A percentile compares a stretch with the other conserved stretches of the same genome.
These are phyloP conservation scores for Phytophthora vignae DNA, from an alignment of 352 stramenopile species.

Conservation along the genomic window DNA sequence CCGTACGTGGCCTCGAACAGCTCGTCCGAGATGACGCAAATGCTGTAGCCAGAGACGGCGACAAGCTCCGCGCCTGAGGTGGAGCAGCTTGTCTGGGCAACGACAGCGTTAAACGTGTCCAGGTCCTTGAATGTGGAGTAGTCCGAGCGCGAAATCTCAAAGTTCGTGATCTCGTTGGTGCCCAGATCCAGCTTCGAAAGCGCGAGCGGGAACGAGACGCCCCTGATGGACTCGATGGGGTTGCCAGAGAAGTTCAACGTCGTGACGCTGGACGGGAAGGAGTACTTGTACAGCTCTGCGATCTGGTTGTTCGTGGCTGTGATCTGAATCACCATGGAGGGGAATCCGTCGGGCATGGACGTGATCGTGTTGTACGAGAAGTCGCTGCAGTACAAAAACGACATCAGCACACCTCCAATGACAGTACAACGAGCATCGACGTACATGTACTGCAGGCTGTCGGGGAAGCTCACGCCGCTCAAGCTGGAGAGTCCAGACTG, in stretches of 20 bases:
- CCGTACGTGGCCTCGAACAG: conserved; percentile 65
- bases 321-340: conserved; percentile 43
- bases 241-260: conserved; percentile 71
- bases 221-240: conserved; percentile 59
- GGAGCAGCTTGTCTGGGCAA: conserved; percentile 52
- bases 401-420: not conserved
- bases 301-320: conserved; percentile 58
- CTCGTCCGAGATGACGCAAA: conserved; percentile 77
- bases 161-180: conserved; percentile 57
- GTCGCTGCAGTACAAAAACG: conserved; percentile 36
- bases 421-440: conserved; percentile 4
- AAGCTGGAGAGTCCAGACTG: conserved; percentile 52
- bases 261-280: conserved; percentile 56
- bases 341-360: conserved; percentile 39
- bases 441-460: conserved; percentile 62
- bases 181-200: conserved; percentile 63
- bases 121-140: conserved; percentile 63
- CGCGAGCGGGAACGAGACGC: conserved; percentile 62
- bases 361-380: conserved; percentile 58
- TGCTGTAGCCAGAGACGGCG: conserved; percentile 35
- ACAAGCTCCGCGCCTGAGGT: conserved; percentile 58
- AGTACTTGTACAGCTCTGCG: conserved; percentile 54
- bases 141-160: conserved; percentile 75
- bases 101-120: conserved; percentile 47
- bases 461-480: conserved; percentile 51